Base-by-base conservation (phyloP, 2,329 filamentous ascomycete species). In the Fusarium foetens region DNA sequence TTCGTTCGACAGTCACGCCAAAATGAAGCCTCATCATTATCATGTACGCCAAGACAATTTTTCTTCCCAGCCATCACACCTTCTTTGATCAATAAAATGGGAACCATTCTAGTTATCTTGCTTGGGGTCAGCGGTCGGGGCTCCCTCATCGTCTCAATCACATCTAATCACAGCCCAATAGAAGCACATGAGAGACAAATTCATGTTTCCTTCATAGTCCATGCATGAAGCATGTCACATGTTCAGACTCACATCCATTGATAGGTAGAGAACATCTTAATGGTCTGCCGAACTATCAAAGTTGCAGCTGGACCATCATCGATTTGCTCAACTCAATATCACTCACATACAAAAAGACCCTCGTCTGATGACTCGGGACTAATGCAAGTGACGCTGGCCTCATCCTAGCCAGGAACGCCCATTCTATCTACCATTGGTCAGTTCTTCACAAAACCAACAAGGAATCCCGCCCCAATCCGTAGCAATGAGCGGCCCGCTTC, bases 331-430 rank as follows among this genome's bases (percentile, higher is more conserved):
- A 54, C 49, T 41, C 42, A 53, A 58, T 49, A 57, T 63, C 70
- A 57, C 65, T 68, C 48, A 49, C 41, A 46, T 46, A 43, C 49
- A 58, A 35, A 27, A 42, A 41, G 52, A 71, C 58, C 71, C 70
- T 65, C 67, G 63, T 65, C 70, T 67, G 59, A 73, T 68, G 66
- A 70, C 70, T 71, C n/a, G 58, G 70, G 68, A 52, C 74, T 76
- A 72, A 76, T 76, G 74, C 74, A 67, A 73, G 74, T 76, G 74
- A 76, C 74, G 66, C 74, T 71, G 58, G 65, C 69, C 74, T 74
- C 74, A 76, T 60, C 70, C 71, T 64, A 74, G 71, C 71, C 74
- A 75, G 58, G 66, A 69, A 60, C 63, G 59, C 65, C 58, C n/a
- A 48, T 69, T 65, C n/a, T 46, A 49, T 29, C 31, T 57, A 53